Evolutionary conservation across 2,329 filamentous ascomycete species (phyloP).

Genomic region (Pseudocercospora musae): DNA sequence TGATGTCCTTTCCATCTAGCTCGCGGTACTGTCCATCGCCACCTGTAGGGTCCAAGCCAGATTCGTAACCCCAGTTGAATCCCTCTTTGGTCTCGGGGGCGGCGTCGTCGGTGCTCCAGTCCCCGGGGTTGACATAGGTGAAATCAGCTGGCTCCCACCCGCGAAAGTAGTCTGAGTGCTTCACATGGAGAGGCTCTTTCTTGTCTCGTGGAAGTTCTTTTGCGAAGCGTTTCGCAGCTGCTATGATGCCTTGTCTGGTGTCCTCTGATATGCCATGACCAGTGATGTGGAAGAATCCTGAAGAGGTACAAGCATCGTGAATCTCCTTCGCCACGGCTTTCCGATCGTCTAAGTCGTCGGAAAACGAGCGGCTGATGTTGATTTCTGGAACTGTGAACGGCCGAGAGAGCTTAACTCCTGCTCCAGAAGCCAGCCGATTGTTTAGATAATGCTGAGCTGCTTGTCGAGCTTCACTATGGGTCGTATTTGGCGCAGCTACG

Average conservation of each 20-base stretch:
- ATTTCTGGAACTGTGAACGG: constrained; percentile 39
- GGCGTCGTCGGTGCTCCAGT: constrained; percentile 24
- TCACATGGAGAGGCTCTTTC: constrained; percentile 41
- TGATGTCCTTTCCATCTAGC: constrained; percentile 37
- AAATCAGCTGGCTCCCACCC: constrained; percentile 44
- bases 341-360: constrained; percentile 31
- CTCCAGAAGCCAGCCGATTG: constrained; percentile 30
- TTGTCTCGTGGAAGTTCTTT: constrained; percentile 32
- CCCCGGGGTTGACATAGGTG: constrained; percentile 40
- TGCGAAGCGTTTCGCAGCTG: constrained; percentile 39
- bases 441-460: constrained; percentile 36
- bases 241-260: constrained; percentile 34
- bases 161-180: constrained; percentile 39
- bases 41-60: constrained; percentile 38
- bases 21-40: constrained; percentile 43
- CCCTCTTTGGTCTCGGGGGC: constrained; percentile 41
- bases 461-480: constrained; percentile 34
- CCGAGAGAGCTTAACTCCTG: constrained; percentile 6
- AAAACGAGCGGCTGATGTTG: constrained; percentile 39
- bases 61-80: constrained; percentile 46
- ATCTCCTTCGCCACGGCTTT: constrained; percentile 40
- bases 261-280: constrained; percentile 36
- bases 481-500: constrained; percentile 14
- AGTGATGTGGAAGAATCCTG: constrained; percentile 42
- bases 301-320: constrained; percentile 38